A percentile compares a stretch with the other conserved stretches of the same genome.
phyloP scores from a whole-genome alignment of 768 basidiomycete genomes.

The Boletus vermiculosoides region DNA sequence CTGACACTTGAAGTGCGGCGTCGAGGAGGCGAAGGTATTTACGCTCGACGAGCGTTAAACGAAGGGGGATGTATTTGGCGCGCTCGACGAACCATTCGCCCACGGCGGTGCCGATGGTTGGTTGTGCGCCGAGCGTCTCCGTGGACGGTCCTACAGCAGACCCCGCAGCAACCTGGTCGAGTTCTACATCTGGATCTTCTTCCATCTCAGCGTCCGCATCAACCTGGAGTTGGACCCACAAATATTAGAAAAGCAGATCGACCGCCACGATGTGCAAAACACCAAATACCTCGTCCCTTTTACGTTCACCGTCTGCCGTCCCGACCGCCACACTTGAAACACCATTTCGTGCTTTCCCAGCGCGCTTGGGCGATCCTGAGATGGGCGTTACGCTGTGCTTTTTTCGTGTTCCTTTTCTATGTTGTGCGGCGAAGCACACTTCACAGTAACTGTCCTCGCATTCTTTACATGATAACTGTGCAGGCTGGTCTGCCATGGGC shows the following conservation, averaged over 20 bases:
- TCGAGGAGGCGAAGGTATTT: conserved; percentile 84
- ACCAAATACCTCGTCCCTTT: conserved; percentile 22
- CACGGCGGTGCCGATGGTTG: conserved; percentile 56
- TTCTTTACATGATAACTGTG: conserved; percentile 67
- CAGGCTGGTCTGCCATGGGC: conserved; percentile 67
- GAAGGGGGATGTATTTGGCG: conserved; percentile 76
- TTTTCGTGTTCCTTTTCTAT: conserved; percentile 78
- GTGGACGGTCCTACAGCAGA: conserved; percentile 17
- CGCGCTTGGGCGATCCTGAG: conserved; percentile 14
- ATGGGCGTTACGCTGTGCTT: conserved; percentile 56
- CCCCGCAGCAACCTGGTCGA: conserved; percentile 36
- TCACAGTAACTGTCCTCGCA: conserved; percentile 78
- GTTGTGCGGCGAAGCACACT: conserved; percentile 83
- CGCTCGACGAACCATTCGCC: conserved; percentile 88
- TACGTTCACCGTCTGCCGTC: conserved; percentile 1
- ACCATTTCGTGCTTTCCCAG: conserved; percentile 17
- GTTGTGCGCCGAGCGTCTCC: conserved; percentile 54
- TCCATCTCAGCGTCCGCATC: conserved; percentile 38
- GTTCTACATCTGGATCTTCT: conserved; percentile 37
- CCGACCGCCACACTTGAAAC: background rate
- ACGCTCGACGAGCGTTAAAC: conserved; percentile 70
- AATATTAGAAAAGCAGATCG: conserved; percentile 5
- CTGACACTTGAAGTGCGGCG: conserved; percentile 79
- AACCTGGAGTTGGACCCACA: conserved; percentile 14
- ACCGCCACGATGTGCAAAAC: background rate